These are phyloP conservation scores for Apiospora sp. DNA, from an alignment of 2,329 filamentous ascomycete species.

Conservation along the genomic window DNA sequence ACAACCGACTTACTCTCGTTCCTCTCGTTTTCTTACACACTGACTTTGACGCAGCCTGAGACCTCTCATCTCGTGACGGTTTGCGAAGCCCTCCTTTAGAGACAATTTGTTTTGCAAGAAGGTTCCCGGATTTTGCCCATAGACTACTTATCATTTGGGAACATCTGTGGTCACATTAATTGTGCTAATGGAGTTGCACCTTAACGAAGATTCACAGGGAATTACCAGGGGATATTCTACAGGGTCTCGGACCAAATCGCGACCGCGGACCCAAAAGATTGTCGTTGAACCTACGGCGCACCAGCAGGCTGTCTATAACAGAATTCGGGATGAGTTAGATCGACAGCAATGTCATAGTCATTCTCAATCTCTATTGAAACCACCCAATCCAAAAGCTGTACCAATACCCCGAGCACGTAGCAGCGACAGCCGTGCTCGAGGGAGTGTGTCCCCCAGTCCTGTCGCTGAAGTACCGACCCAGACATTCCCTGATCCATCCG, in stretches of 20 bases:
- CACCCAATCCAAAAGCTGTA: conserved; percentile 28
- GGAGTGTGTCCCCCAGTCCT: conserved; percentile 7
- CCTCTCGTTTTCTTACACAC: neutral
- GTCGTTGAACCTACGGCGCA: conserved; percentile 38
- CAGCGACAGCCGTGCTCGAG: neutral
- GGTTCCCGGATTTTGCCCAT: neutral
- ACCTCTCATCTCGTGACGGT: neutral
- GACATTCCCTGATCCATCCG: neutral
- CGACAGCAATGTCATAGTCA: conserved; percentile 34
- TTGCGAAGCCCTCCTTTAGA: neutral
- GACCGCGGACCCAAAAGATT: conserved; percentile 27
- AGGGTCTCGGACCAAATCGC: conserved; percentile 14
- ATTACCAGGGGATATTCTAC: conserved; percentile 5
- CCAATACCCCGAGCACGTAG: conserved; percentile 31
- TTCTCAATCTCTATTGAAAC: conserved; percentile 33
- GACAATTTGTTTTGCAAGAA: conserved; percentile 6
- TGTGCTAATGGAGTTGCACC: neutral
- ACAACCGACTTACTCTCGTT: neutral
- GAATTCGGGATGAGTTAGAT: conserved; percentile 37
- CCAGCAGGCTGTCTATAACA: conserved; percentile 40
- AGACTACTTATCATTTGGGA: conserved; percentile 7
- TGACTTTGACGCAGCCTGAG: conserved; percentile 6
- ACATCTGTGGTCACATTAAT: conserved; percentile 2
- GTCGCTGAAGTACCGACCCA: neutral
- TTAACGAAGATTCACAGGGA: neutral